These are phyloP conservation scores for Penicillium sp. DNA, from an alignment of 2,329 filamentous ascomycete species.

Conservation along the genomic window DNA sequence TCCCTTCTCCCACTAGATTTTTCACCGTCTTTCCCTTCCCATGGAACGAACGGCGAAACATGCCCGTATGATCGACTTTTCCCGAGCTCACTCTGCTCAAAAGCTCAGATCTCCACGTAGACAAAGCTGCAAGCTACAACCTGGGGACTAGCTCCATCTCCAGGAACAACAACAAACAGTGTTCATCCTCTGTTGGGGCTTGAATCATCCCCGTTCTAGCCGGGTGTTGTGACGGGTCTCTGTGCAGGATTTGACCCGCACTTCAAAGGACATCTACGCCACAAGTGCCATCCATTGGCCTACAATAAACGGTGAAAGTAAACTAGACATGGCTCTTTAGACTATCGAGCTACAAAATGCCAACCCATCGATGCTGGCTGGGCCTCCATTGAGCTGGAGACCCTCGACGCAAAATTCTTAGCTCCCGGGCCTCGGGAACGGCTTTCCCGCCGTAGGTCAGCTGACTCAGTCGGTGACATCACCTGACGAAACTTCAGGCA, in stretches of 20 bases:
- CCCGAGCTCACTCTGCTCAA: neutral
- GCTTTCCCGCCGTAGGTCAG: slow-evolving; percentile 14
- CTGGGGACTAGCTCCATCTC: neutral
- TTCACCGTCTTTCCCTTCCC: neutral
- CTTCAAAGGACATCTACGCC: slow-evolving; percentile 9
- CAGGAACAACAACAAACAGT: slow-evolving; percentile 2
- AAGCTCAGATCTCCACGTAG: slow-evolving; percentile 10
- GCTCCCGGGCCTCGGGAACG: slow-evolving; percentile 24
- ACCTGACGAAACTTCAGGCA: neutral
- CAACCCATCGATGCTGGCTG: neutral
- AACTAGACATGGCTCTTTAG: neutral
- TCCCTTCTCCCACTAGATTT: slow-evolving; percentile 1
- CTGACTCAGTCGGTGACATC: slow-evolving; percentile 24
- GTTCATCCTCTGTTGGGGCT: neutral
- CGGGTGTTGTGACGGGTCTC: slow-evolving; percentile 5
- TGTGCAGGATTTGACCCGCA: slow-evolving; percentile 7
- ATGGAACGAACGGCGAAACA: neutral
- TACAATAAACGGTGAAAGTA: slow-evolving; percentile 7
- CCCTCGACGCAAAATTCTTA: slow-evolving; percentile 22
- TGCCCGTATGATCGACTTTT: neutral
- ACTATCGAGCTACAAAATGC: slow-evolving; percentile 2
- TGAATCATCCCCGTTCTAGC: neutral
- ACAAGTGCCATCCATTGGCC: slow-evolving; percentile 12
- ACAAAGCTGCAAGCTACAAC: neutral
- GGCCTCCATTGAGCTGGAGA: slow-evolving; percentile 4